Evolutionary conservation across 169 alveolate species (phyloP).

Genomic region (Theileria equi): DNA sequence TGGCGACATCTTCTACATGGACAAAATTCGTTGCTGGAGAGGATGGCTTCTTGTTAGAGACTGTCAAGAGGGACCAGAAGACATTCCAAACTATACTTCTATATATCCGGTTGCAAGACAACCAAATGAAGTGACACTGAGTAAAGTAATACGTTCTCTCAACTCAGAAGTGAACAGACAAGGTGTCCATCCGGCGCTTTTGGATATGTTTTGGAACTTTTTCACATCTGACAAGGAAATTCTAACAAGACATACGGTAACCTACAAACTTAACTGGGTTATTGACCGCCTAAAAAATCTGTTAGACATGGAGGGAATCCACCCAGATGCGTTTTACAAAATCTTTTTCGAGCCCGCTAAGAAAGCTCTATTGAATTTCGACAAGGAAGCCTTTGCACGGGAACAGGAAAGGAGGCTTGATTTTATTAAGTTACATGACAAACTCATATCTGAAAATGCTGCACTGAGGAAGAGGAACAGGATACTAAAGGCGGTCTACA

Average conservation of each 20-base stretch:
- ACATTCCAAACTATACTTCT: constrained; percentile 59
- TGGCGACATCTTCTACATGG: constrained; percentile 66
- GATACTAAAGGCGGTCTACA: constrained; percentile 53
- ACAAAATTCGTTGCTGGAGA: constrained; percentile 56
- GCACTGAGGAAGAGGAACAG: constrained; percentile 45
- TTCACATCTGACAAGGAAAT: constrained; percentile 49
- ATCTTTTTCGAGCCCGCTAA: constrained; percentile 60
- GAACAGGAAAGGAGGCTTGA: neutral
- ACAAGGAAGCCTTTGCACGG: constrained; percentile 52
- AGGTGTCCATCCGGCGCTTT: constrained; percentile 78
- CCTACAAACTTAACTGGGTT: constrained; percentile 65
- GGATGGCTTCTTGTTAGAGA: constrained; percentile 59
- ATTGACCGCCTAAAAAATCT: constrained; percentile 60
- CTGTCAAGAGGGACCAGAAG: constrained; percentile 48
- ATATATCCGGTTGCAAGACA: constrained; percentile 66
- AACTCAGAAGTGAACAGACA: constrained; percentile 71
- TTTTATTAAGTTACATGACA: neutral
- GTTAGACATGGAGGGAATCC: constrained; percentile 72
- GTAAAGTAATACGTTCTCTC: constrained; percentile 59
- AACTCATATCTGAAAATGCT: neutral
- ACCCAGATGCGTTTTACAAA: constrained; percentile 73
- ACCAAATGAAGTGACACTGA: constrained; percentile 65
- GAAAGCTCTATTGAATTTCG: constrained; percentile 40
- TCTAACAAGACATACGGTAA: constrained; percentile 62
- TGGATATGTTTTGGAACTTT: constrained; percentile 76